A percentile compares a stretch with the other conserved stretches of the same genome.
These are phyloP conservation scores for Solanum okadae DNA, from an alignment of 257 asterid genomes.

Conservation along the genomic window DNA sequence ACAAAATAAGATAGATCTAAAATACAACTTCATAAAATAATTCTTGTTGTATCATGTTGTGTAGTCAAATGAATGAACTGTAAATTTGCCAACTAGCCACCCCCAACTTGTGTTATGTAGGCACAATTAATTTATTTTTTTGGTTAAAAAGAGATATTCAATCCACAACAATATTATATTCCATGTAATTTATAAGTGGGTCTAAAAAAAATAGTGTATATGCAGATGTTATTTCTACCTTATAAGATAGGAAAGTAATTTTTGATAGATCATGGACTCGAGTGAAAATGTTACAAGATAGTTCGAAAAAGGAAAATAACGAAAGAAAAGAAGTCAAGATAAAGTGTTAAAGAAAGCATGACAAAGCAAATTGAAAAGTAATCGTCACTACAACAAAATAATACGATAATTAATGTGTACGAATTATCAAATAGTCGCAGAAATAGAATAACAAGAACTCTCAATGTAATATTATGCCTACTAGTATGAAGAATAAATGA, in stretches of 20 bases:
- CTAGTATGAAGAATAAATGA: background rate
- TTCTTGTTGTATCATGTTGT: too few relatives aligned
- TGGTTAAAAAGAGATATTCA: too few relatives aligned
- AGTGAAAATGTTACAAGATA: too few relatives aligned
- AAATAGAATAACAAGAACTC: background rate
- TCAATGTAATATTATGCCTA: background rate
- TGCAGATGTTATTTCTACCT: fast-evolving
- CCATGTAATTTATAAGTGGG: too few relatives aligned
- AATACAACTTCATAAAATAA: background rate
- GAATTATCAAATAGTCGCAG: background rate
- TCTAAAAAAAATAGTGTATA: too few relatives aligned
- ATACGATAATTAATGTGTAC: background rate
- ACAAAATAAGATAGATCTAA: background rate
- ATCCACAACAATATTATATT: fast-evolving
- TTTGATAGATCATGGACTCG: fast-evolving
- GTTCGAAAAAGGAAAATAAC: too few relatives aligned
- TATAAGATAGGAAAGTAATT: too few relatives aligned
- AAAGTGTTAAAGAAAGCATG: background rate
- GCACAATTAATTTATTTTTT: background rate
- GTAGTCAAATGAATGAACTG: background rate
- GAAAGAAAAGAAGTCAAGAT: too few relatives aligned
- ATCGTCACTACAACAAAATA: background rate
- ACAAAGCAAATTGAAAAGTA: background rate
- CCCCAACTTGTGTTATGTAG: background rate
- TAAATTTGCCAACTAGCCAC: background rate